Evolutionary conservation across 108 stramenopile genomes (phyloP), one percentile per base, ranked within the genome.

Genomic region (Schizochytrium sp.): DNA sequence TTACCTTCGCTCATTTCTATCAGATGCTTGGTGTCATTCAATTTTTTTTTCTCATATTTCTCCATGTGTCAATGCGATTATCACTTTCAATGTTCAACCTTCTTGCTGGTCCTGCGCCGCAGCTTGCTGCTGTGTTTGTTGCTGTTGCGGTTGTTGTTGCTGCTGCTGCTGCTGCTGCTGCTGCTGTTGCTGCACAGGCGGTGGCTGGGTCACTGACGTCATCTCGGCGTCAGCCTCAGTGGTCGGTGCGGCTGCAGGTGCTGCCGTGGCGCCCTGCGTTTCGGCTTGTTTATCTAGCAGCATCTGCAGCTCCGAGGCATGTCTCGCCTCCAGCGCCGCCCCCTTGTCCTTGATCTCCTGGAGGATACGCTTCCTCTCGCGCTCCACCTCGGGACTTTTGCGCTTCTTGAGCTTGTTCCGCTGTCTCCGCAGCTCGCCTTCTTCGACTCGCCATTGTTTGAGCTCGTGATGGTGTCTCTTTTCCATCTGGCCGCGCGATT

Each of bases 281-380:
- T 8, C 16, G 55, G 55, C 55, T 57, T 69, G 63, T 28, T 69
- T 41, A 4, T 69, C 63, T 12, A 69, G 12, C 8, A 69, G 63
- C 10, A 14, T 18, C 63, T 69, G 63, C 8, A 83, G 76, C 23
- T 83, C 76, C 48, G 19, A 14, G 10, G 45, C 51, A 4, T 83
- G 76, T 4, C 76, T 43, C n/a, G 19, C 51, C 51, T 83, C 51
- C 8, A 83, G 12, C 48, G 45, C 76, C 45, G 45, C 51, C 12
- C 10, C 76, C 76, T 83, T 83, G 76, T 83, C 76, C 23, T 83
- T 83, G 28, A 83, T 83, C 76, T 53, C 51, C 76, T 83, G 76
- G 12, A 83, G 51, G 51, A 83, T 47, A 3, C 51, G 76, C 76
- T 83, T 83, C 19, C 51, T 10, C 51, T 83, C 76, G 2, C 51